A percentile compares a stretch with the other conserved stretches of the same genome.
Conservation (phyloP, 805 yeast genomes). For the Saccharomycopsis sp. region DNA sequence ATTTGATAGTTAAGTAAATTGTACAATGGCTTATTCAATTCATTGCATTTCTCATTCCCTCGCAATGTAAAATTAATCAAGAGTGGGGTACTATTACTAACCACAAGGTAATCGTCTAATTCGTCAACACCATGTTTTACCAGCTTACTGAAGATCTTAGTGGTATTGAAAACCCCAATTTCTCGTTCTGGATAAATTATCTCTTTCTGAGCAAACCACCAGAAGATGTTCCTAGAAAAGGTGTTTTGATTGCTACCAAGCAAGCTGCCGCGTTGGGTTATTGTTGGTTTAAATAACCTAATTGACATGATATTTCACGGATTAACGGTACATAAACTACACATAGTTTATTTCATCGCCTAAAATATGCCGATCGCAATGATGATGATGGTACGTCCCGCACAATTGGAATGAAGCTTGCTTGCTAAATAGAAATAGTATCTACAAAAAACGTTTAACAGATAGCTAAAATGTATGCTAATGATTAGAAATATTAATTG, state of each 20-base stretch:
- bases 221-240: not conserved
- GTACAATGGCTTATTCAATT: conserved; percentile 56
- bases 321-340: too few relatives aligned
- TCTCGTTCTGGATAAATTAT: conserved; percentile 18
- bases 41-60: conserved; percentile 57
- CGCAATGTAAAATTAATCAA: conserved; percentile 63
- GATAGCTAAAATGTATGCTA: too few relatives aligned
- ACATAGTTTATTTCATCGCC: too few relatives aligned
- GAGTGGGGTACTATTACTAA: conserved; percentile 49
- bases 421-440: too few relatives aligned
- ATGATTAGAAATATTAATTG: conserved; percentile 23
- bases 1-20: conserved; percentile 42
- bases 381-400: too few relatives aligned
- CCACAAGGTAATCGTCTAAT: conserved; percentile 44
- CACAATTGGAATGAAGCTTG: too few relatives aligned
- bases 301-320: too few relatives aligned
- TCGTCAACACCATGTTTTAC: conserved; percentile 37
- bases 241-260: not conserved
- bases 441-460: too few relatives aligned
- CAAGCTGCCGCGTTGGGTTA: not conserved
- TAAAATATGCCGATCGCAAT: too few relatives aligned
- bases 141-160: conserved; percentile 13
- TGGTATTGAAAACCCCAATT: conserved; percentile 16
- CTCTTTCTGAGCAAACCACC: not conserved
- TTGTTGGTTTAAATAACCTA: not conserved